phyloP scores from a whole-genome alignment of 345 rosid species.

The Salix suchowensis region DNA sequence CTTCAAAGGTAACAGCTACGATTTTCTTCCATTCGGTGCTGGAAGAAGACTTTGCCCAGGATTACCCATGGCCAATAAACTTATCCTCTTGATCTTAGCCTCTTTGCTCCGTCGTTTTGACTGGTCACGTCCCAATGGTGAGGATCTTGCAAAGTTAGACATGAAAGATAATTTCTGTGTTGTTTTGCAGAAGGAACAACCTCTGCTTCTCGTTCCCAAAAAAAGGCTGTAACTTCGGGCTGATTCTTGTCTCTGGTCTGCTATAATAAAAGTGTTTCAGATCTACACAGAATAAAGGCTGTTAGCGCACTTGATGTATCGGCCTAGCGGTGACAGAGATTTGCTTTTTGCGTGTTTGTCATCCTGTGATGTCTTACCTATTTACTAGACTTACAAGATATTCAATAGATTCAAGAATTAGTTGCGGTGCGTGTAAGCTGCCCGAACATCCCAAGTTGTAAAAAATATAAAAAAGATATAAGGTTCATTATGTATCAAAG shows the following conservation, averaged over 20 bases:
- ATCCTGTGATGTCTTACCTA: rapidly evolving
- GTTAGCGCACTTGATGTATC: too few species aligned
- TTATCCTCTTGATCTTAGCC: slow-evolving; percentile 4
- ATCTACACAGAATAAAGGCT: too few species aligned
- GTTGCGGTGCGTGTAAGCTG: too few species aligned
- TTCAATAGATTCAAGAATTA: rapidly evolving
- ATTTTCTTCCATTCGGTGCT: slow-evolving; percentile 12
- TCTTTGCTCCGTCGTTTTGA: slow-evolving; percentile 7
- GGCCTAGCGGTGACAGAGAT: too few species aligned
- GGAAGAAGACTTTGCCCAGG: slow-evolving; percentile 22
- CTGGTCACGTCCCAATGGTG: slow-evolving; percentile 15
- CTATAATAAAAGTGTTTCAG: too few species aligned
- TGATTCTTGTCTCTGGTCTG: background rate
- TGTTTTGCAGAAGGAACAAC: slow-evolving; percentile 1
- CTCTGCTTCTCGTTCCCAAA: background rate
- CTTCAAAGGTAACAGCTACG: slow-evolving; percentile 3
- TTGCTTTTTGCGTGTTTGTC: rapidly evolving
- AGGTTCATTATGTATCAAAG: too few species aligned
- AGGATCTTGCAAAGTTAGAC: background rate
- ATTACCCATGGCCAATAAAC: slow-evolving; percentile 3
- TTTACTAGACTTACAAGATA: too few species aligned
- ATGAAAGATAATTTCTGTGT: slow-evolving; percentile 8
- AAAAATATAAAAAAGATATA: too few species aligned
- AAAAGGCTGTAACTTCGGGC: background rate
- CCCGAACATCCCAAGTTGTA: too few species aligned